Percentiles rank a stretch among this genome's conserved stretches.
phyloP scores from a whole-genome alignment of 164 flowering plant genomes.

The Aristolochia californica region DNA sequence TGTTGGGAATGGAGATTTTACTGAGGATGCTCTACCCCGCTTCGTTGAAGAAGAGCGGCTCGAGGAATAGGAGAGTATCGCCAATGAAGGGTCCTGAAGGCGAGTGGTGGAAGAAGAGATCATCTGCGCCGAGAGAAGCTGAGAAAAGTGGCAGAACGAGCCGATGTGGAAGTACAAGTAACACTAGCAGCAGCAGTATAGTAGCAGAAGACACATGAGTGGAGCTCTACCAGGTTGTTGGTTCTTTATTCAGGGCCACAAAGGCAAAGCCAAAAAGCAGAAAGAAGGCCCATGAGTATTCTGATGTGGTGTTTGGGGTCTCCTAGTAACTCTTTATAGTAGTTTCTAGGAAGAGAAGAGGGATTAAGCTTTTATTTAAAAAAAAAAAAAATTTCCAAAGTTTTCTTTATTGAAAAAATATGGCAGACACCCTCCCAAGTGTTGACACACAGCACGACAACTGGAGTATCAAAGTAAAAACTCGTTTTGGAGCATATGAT shows the following conservation, averaged over 20 bases:
- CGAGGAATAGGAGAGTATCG: constrained; percentile 7
- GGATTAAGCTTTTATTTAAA: constrained; percentile 1
- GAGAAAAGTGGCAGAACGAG: constrained; percentile 4
- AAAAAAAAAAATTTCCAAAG: too few relatives aligned
- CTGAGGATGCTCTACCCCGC: constrained; percentile 49
- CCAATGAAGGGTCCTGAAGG: constrained; percentile 7
- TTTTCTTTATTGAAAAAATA: too few relatives aligned
- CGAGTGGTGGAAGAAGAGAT: constrained; percentile 33
- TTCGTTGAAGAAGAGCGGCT: constrained; percentile 20
- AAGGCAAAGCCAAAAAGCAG: constrained; percentile 15
- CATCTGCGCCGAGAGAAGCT: constrained; percentile 8
- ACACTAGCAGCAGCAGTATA: constrained; percentile 11
- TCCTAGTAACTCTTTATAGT: not conserved
- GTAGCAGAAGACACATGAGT: constrained; percentile 19
- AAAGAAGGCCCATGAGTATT: constrained; percentile 7
- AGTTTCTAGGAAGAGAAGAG: not conserved
- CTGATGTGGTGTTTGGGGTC: not conserved
- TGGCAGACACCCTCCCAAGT: too few relatives aligned
- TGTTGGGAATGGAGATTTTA: constrained; percentile 27
- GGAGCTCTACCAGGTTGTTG: constrained; percentile 24
- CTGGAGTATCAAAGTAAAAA: too few relatives aligned
- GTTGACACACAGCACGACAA: too few relatives aligned
- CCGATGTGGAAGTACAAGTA: constrained; percentile 9
- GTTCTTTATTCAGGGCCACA: constrained; percentile 25
- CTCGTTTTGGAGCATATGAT: too few relatives aligned